phyloP scores from a whole-genome alignment of 345 rosid species.

The Toxicodendron radicans region DNA sequence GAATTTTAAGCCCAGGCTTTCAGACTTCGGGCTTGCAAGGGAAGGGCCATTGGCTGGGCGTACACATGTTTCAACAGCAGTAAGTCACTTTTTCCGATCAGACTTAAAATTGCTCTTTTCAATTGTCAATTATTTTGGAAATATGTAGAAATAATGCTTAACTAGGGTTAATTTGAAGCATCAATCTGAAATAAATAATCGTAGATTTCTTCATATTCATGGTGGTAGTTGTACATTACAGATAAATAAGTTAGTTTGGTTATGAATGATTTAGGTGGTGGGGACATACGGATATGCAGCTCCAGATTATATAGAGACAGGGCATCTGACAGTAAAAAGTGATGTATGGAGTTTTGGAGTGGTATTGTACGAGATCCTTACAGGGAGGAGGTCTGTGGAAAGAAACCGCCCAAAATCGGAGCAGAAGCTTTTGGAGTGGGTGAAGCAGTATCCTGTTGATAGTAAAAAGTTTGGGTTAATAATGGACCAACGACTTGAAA shows the following conservation, averaged over 20 bases:
- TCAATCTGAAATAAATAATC: no score
- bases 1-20: constrained; percentile 66
- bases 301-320: constrained; percentile 84
- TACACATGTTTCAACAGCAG: constrained; percentile 90
- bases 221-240: no score
- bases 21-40: constrained; percentile 93
- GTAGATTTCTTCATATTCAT: no score
- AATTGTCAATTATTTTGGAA: no score
- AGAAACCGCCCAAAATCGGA: constrained; percentile 64
- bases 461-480: constrained; percentile 58
- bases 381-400: constrained; percentile 77
- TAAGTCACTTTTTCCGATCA: constrained; percentile 35
- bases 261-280: constrained; percentile 50
- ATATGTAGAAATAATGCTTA: no score
- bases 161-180: no score
- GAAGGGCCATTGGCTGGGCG: constrained; percentile 76
- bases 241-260: not conserved
- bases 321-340: constrained; percentile 71
- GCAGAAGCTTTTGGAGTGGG: constrained; percentile 73
- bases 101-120: no score
- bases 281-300: constrained; percentile 94
- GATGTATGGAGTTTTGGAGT: constrained; percentile 95
- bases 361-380: constrained; percentile 72
- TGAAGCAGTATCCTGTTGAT: constrained; percentile 63
- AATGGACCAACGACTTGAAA: constrained; percentile 65